A percentile compares a stretch with the other conserved stretches of the same genome.
Conservation (phyloP, 495 filamentous ascomycete genomes). For the Talaromyces adpressus region DNA sequence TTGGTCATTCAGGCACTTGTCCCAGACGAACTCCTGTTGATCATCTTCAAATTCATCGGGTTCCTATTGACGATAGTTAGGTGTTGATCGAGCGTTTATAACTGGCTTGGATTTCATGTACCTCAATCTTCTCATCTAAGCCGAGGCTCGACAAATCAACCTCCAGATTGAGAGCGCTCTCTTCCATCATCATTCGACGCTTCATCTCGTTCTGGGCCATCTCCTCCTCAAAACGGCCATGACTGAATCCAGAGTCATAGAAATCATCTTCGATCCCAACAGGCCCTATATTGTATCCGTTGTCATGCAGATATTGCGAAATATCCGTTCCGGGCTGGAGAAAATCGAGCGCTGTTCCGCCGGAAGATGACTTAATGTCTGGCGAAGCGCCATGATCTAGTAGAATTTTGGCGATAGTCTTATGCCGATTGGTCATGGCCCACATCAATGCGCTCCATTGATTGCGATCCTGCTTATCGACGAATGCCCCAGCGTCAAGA, state of each 20-base stretch:
- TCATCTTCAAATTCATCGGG: constrained; percentile 79
- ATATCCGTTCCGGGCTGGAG: constrained; percentile 92
- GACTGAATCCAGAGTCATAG: constrained; percentile 85
- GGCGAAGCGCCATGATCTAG: constrained; percentile 93
- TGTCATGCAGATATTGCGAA: constrained; percentile 87
- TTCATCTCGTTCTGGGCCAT: constrained; percentile 95
- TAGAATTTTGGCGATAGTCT: constrained; percentile 84
- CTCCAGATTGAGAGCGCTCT: constrained; percentile 94
- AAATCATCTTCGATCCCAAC: constrained; percentile 91
- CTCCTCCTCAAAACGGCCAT: constrained; percentile 94
- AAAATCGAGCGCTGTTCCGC: constrained; percentile 95
- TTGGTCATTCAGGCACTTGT: constrained; percentile 89
- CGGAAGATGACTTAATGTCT: constrained; percentile 87
- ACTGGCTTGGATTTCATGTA: constrained; percentile 26
- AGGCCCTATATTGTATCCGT: constrained; percentile 83
- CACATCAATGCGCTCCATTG: constrained; percentile 99
- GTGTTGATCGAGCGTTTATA: constrained; percentile 14
- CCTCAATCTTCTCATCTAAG: constrained; percentile 92
- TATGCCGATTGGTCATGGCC: constrained; percentile 98
- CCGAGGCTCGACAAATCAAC: constrained; percentile 95
- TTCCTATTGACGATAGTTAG: constrained; percentile 38
- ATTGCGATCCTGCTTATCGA: constrained; percentile 91
- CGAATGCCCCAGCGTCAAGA: constrained; percentile 78
- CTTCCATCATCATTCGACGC: constrained; percentile 99
- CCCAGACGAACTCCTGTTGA: constrained; percentile 95